Percentiles rank a stretch among this genome's conserved stretches.
Evolutionary conservation across 345 rosid genomes (phyloP).

Genomic region (Eucalyptus victrix): DNA sequence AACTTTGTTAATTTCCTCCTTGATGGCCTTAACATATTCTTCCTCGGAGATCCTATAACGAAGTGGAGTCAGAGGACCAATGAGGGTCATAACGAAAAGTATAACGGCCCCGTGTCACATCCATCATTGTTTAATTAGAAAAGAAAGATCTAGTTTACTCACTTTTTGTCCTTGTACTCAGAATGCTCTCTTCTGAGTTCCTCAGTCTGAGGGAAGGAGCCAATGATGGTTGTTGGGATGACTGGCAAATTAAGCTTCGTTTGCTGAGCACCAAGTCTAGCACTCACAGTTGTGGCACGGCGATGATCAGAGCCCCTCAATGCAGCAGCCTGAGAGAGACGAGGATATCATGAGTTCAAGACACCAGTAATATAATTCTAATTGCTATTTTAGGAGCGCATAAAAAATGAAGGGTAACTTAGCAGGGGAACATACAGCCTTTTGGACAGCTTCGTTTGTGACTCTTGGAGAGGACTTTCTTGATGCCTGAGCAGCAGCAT

Average conservation of each 20-base stretch:
- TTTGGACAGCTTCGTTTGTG: too few relatives aligned
- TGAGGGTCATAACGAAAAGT: neutral
- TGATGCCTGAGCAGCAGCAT: too few relatives aligned
- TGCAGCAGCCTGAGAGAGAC: slow-evolving; percentile 43
- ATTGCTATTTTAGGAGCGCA: neutral
- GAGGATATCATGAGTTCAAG: neutral
- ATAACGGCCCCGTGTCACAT: neutral
- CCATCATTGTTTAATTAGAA: neutral
- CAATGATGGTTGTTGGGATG: slow-evolving; percentile 71
- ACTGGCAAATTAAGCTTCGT: slow-evolving; percentile 49
- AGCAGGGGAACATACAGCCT: neutral
- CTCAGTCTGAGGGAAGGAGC: slow-evolving; percentile 68
- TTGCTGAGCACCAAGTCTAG: slow-evolving; percentile 67
- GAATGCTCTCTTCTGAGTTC: slow-evolving; percentile 89
- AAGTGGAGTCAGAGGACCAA: neutral
- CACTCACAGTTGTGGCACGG: slow-evolving; percentile 48
- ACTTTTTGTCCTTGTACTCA: slow-evolving; percentile 94
- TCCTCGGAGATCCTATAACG: slow-evolving; percentile 71
- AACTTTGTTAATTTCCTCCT: slow-evolving; percentile 81
- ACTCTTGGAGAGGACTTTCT: too few relatives aligned
- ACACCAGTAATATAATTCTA: neutral
- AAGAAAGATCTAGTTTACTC: slow-evolving; percentile 2
- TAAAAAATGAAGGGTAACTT: too few relatives aligned
- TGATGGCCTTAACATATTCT: slow-evolving; percentile 67
- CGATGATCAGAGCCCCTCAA: slow-evolving; percentile 55